Conservation (phyloP, 768 basidiomycete genomes). For the Xerocomellus intermedius region DNA sequence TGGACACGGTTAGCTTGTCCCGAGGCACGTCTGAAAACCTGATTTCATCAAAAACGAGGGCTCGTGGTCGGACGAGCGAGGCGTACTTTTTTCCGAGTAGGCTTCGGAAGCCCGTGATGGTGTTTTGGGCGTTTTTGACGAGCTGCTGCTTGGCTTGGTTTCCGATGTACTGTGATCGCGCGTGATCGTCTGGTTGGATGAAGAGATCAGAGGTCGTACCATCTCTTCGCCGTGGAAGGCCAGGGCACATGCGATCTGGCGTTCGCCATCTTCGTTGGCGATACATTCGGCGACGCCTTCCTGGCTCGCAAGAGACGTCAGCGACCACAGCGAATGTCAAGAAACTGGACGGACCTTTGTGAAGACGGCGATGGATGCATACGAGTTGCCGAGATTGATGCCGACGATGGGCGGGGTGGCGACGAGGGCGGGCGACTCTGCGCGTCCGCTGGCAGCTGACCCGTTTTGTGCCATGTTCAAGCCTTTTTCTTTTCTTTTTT, state of each 20-base stretch:
- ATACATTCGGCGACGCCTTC: constrained; percentile 93
- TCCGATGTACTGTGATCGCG: constrained; percentile 77
- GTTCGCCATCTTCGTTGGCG: constrained; percentile 97
- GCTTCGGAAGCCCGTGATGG: constrained; percentile 93
- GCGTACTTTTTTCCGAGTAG: constrained; percentile 87
- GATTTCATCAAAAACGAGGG: neutral
- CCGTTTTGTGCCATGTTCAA: constrained; percentile 47
- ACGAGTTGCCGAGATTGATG: constrained; percentile 95
- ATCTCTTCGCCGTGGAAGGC: constrained; percentile 90
- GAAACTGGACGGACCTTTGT: constrained; percentile 64
- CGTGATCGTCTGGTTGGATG: constrained; percentile 3
- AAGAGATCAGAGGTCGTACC: constrained; percentile 45
- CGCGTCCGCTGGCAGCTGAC: constrained; percentile 50
- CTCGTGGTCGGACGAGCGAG: too few species aligned
- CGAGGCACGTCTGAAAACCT: constrained; percentile 77
- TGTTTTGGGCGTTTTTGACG: constrained; percentile 92
- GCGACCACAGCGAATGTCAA: neutral
- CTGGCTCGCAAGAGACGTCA: constrained; percentile 36
- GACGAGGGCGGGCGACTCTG: constrained; percentile 38
- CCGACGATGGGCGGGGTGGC: constrained; percentile 69
- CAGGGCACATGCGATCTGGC: constrained; percentile 94
- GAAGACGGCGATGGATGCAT: constrained; percentile 92
- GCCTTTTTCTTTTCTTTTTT: neutral
- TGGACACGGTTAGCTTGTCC: constrained; percentile 50
- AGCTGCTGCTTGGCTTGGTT: constrained; percentile 93